Base-by-base conservation (phyloP, 2,329 filamentous ascomycete genomes). In the Aspergillus sp. region DNA sequence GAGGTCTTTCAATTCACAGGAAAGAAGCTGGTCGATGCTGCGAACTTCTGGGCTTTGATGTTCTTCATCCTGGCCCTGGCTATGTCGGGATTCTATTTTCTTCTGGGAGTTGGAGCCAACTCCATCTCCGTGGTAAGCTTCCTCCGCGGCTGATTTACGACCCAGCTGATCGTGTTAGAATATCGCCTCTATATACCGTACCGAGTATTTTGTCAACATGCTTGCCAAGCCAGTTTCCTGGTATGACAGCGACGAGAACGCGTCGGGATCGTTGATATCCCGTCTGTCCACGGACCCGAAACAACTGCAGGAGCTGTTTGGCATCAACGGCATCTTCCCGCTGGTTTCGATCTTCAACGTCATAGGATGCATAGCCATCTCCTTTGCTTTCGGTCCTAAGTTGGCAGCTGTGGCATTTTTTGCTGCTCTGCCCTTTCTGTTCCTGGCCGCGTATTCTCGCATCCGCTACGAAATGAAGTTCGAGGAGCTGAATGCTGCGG, bases 311-410 rank as follows among this genome's bases (percentile, higher is more conserved):
- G 82, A 84, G 59, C 67, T 84, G 3, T 71, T 85, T 24, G 80
- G 81, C 0, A 66, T 78, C 0, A 83, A 80, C 31, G 69, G 78
- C 22, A 72, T 71, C 9, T 73, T 82, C 53, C 79, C 86, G 1
- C 81, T 90, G 63, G 84, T 87, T 18, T 85, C 87, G 7, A 69
- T 89, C 22, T 88, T 91, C 69, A 88, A 85, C 52, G 74, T 93
- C 3, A 67, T 85, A 7, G 90, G 89, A 0, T 85, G 84, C 6
- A 74, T 91, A 14, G 78, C 83, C 49, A 88, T 93, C 54, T 82
- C 88, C 1, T 92, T 91, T 66, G 79, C 82, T 4, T 91, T 89
- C 70, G 88, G 88, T 1, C 93, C 90, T 90, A 93, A 92, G 71
- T 80, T 94, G 9, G 85, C 87, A 0, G 76, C 92, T 0, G 87